Evolutionary conservation across 2,329 filamentous ascomycete genomes (phyloP).

Genomic region (Cladosporium oxysporum): DNA sequence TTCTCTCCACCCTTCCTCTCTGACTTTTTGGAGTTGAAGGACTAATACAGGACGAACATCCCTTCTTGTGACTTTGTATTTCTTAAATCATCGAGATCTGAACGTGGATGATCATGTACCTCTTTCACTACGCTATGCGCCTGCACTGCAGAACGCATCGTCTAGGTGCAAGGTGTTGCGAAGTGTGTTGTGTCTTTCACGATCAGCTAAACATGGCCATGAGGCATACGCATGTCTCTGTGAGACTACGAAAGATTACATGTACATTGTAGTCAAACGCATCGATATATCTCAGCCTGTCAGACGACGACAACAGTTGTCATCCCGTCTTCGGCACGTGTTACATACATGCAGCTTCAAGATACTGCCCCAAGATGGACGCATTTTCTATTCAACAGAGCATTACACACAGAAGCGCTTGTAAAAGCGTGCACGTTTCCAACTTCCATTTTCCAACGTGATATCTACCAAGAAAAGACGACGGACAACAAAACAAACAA

Average conservation of each 20-base stretch:
- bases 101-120: not conserved
- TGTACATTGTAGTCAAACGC: too few species aligned
- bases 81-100: too few species aligned
- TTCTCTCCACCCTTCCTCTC: conserved; percentile 53
- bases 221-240: not conserved
- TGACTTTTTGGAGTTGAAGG: conserved; percentile 14
- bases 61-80: not conserved
- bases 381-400: not conserved
- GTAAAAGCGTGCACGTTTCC: not conserved
- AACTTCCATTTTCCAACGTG: not conserved
- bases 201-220: not conserved
- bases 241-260: not conserved
- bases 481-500: not conserved
- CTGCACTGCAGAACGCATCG: not conserved
- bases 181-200: not conserved
- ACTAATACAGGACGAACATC: conserved; percentile 21
- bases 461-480: not conserved
- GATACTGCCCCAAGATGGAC: not conserved
- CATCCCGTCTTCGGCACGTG: not conserved
- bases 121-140: not conserved
- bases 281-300: too few species aligned
- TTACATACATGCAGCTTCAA: not conserved
- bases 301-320: too few species aligned
- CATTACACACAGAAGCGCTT: not conserved
- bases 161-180: not conserved